A percentile compares a stretch with the other conserved stretches of the same genome.
Conservation (phyloP, 306 rosid genomes). For the Psophocarpus tetragonolobus region DNA sequence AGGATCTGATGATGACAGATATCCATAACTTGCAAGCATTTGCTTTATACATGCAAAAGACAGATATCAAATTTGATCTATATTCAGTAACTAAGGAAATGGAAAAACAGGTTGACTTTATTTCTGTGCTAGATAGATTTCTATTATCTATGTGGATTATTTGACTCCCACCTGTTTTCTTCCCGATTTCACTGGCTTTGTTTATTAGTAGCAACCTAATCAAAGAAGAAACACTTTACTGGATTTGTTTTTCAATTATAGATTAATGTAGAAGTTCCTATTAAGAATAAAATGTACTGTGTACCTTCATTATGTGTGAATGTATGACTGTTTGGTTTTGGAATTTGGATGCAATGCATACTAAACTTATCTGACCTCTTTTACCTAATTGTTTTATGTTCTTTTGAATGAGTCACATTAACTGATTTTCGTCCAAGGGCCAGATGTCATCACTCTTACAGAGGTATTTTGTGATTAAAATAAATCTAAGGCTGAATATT, state of each 20-base stretch:
- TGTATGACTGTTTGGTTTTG: background rate
- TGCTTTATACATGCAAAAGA: conserved; percentile 87
- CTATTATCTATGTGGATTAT: conserved; percentile 10
- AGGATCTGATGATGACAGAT: conserved; percentile 98
- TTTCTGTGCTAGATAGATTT: conserved; percentile 31
- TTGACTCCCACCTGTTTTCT: background rate
- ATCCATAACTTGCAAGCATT: conserved; percentile 90
- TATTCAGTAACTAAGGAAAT: conserved; percentile 91
- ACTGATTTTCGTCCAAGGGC: background rate
- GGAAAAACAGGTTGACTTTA: conserved; percentile 78
- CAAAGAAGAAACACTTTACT: conserved; percentile 26
- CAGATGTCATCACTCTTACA: background rate
- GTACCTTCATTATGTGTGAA: background rate
- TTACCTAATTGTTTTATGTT: conserved; percentile 6
- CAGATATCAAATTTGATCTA: conserved; percentile 92
- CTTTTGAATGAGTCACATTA: conserved; percentile 16
- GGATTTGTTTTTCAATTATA: conserved; percentile 14
- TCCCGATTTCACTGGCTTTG: background rate
- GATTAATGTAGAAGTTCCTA: conserved; percentile 8
- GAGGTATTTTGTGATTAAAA: conserved; percentile 26
- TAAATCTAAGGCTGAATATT: conserved; percentile 4
- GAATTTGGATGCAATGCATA: conserved; percentile 25
- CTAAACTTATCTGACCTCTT: background rate
- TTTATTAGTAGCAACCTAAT: conserved; percentile 1
- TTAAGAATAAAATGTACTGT: conserved; percentile 11